These are phyloP conservation scores for Exophiala mesophila DNA, from an alignment of 2,329 filamentous ascomycete species.

Conservation along the genomic window DNA sequence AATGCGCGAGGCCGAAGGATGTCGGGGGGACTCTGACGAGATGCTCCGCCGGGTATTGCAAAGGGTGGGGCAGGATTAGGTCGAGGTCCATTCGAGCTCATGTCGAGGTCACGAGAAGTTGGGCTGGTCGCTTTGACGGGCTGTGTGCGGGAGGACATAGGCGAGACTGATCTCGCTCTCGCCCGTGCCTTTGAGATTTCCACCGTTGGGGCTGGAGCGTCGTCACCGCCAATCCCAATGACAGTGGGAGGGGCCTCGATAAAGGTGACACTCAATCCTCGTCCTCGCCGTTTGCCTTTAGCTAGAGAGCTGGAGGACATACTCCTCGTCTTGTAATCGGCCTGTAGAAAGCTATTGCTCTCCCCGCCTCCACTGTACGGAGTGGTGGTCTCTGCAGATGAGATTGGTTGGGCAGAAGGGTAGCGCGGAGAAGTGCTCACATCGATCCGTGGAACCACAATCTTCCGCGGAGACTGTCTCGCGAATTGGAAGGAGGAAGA, in stretches of 20 bases:
- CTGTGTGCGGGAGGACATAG: slow-evolving; percentile 7
- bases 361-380: not conserved
- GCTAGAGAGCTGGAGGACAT: slow-evolving; percentile 27
- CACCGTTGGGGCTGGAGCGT: slow-evolving; percentile 65
- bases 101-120: not conserved
- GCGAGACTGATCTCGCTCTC: slow-evolving; percentile 24
- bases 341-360: slow-evolving; percentile 16
- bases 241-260: slow-evolving; percentile 67
- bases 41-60: not conserved
- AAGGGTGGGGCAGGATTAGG: not conserved
- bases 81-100: not conserved
- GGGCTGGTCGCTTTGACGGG: not conserved
- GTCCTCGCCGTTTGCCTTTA: slow-evolving; percentile 45
- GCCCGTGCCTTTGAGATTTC: slow-evolving; percentile 55
- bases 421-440: slow-evolving; percentile 32
- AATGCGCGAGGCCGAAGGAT: slow-evolving; percentile 15
- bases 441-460: slow-evolving; percentile 32
- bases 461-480: slow-evolving; percentile 29
- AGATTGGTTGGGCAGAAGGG: slow-evolving; percentile 28
- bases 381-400: not conserved
- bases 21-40: slow-evolving; percentile 14
- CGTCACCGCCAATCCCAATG: slow-evolving; percentile 89
- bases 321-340: slow-evolving; percentile 20
- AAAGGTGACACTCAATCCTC: slow-evolving; percentile 71
- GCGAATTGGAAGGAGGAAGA: slow-evolving; percentile 14